phyloP scores from a whole-genome alignment of 345 rosid genomes.

The Moricandia arvensis region DNA sequence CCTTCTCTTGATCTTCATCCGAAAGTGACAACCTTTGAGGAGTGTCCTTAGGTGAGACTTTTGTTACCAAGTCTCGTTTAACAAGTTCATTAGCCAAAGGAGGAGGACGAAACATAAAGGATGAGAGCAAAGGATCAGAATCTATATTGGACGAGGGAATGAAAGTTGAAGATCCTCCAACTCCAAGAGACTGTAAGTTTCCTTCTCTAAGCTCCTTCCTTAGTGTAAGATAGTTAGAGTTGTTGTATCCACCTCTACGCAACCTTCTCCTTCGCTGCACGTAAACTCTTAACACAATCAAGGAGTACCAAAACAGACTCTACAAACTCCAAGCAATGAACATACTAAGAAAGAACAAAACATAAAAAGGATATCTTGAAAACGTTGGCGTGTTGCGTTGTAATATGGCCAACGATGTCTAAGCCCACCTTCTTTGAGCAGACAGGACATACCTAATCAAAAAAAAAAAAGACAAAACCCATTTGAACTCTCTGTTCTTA shows the following conservation, averaged over 20 bases:
- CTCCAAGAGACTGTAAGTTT: conserved; percentile 69
- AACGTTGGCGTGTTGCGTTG: conserved; percentile 62
- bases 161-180: conserved; percentile 62
- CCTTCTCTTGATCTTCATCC: conserved; percentile 54
- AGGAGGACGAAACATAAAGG: conserved; percentile 58
- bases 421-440: conserved; percentile 67
- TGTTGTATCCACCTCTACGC: conserved; percentile 56
- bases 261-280: conserved; percentile 68
- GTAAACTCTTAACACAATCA: conserved; percentile 47
- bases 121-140: conserved; percentile 85
- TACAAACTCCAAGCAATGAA: neutral
- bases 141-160: conserved; percentile 63
- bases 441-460: conserved; percentile 63
- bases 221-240: conserved; percentile 46
- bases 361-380: conserved; percentile 67
- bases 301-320: conserved; percentile 40
- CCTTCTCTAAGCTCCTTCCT: conserved; percentile 78
- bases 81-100: conserved; percentile 16
- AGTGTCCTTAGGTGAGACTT: conserved; percentile 35
- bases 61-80: conserved; percentile 38
- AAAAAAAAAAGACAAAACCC: neutral
- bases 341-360: neutral
- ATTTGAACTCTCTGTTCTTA: neutral
- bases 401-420: conserved; percentile 69
- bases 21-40: conserved; percentile 39